These are phyloP conservation scores for Diplodia intermedia DNA, from an alignment of 2,329 filamentous ascomycete species.

Conservation along the genomic window DNA sequence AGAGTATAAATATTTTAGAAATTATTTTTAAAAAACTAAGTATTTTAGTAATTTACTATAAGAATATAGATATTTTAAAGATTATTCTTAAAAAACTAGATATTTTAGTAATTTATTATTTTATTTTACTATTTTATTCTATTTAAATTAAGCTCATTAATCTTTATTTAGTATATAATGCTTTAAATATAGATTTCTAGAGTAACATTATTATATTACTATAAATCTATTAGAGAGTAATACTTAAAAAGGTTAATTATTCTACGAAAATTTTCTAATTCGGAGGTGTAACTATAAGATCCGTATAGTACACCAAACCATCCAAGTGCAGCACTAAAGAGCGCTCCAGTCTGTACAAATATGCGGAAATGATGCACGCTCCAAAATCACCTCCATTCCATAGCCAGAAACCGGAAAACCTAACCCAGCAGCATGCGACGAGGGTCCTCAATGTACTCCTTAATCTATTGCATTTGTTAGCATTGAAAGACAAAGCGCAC, in stretches of 20 bases:
- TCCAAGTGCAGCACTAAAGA: background rate
- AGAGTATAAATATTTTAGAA: no score
- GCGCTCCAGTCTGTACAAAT: constrained; percentile 27
- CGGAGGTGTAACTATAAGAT: constrained; percentile 13
- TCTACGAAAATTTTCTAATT: constrained; percentile 8
- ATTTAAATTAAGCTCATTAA: no score
- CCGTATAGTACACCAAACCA: constrained; percentile 18
- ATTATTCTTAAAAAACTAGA: no score
- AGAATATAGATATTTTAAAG: no score
- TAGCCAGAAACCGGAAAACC: background rate
- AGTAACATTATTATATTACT: no score
- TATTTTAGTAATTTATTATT: no score
- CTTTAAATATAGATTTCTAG: no score
- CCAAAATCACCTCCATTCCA: constrained; percentile 9
- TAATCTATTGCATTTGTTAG: constrained; percentile 60
- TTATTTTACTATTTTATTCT: no score
- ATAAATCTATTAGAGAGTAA: no score
- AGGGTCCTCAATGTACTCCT: constrained; percentile 97
- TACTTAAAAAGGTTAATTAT: background rate
- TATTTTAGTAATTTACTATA: no score
- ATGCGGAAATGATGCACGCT: constrained; percentile 23
- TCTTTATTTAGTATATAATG: no score
- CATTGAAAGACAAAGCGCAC: background rate
- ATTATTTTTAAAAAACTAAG: no score
- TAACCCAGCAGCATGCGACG: constrained; percentile 78